Evolutionary conservation across 208 protist genomes (phyloP).

Genomic region (Trypanosoma rangeli): DNA sequence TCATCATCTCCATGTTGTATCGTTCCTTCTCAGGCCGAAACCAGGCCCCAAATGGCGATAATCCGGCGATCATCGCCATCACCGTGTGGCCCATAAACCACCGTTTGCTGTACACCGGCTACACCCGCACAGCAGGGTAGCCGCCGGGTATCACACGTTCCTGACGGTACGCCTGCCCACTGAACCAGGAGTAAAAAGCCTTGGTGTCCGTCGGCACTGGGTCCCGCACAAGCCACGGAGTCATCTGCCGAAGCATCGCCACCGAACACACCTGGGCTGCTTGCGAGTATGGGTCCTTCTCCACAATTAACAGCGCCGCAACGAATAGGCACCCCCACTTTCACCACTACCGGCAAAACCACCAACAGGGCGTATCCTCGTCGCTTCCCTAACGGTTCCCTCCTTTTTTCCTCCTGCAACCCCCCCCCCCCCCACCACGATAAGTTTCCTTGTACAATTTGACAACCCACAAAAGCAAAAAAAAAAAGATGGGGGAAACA

Average conservation of each 20-base stretch:
- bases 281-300: not conserved
- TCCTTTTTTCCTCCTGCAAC: not conserved
- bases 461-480: not conserved
- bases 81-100: slow-evolving; percentile 88
- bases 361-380: not conserved
- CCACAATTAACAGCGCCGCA: not conserved
- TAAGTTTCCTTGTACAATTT: not conserved
- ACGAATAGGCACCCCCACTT: not conserved
- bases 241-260: slow-evolving; percentile 57
- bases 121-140: slow-evolving; percentile 85
- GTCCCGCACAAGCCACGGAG: slow-evolving; percentile 68
- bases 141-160: slow-evolving; percentile 85
- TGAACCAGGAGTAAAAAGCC: slow-evolving; percentile 90
- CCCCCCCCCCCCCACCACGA: not conserved
- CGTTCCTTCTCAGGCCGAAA: slow-evolving; percentile 83
- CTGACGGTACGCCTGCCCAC: slow-evolving; percentile 88
- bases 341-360: not conserved
- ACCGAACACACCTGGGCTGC: not conserved
- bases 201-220: slow-evolving; percentile 87
- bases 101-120: slow-evolving; percentile 90
- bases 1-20: slow-evolving; percentile 90
- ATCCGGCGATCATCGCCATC: slow-evolving; percentile 81
- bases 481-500: not conserved
- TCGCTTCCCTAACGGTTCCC: not conserved
- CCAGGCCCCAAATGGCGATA: slow-evolving; percentile 88